Evolutionary conservation across 305 asterid species (phyloP).

Genomic region (Fraxinus latifolia): DNA sequence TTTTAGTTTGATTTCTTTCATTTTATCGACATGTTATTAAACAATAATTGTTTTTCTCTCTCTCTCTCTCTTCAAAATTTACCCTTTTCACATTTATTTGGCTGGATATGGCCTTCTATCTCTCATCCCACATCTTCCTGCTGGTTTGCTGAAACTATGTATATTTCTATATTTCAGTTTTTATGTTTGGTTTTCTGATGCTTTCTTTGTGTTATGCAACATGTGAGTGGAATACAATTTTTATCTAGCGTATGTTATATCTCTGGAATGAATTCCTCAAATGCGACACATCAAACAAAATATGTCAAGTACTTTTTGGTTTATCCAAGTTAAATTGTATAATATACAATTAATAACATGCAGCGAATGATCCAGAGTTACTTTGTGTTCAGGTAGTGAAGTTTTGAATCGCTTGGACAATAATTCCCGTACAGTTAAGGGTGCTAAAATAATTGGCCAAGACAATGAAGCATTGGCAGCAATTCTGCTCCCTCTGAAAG

Average conservation of each 20-base stretch:
- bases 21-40: neutral
- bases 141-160: neutral
- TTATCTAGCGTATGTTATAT: neutral
- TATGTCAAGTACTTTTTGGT: neutral
- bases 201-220: conserved; percentile 10
- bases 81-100: neutral
- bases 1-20: neutral
- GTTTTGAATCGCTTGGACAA: conserved; percentile 80
- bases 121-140: conserved; percentile 3
- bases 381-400: conserved; percentile 63
- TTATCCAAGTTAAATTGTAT: neutral
- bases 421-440: conserved; percentile 80
- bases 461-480: conserved; percentile 82
- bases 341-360: neutral
- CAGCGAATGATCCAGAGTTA: conserved; percentile 15
- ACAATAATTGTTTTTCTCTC: neutral
- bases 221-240: neutral
- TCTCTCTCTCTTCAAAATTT: neutral
- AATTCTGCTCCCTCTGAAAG: conserved; percentile 72
- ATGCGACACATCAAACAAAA: neutral
- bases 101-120: neutral
- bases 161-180: conserved; percentile 6
- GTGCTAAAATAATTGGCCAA: conserved; percentile 80
- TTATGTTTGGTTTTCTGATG: neutral
- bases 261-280: conserved; percentile 6